These are phyloP conservation scores for Pseudogymnoascus sp. DNA, from an alignment of 2,329 filamentous ascomycete genomes.

Conservation along the genomic window DNA sequence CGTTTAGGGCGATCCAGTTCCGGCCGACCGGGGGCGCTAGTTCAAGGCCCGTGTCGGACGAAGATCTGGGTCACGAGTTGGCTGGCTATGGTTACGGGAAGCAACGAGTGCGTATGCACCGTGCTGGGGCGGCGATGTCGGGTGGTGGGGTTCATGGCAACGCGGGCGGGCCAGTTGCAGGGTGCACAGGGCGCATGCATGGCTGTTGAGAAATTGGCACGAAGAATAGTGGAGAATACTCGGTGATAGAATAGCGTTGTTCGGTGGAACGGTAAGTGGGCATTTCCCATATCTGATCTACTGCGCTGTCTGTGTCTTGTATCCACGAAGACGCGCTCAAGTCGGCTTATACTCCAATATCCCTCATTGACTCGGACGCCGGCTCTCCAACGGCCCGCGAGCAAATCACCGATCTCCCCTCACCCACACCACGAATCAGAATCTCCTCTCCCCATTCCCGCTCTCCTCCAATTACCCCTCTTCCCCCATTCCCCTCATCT, in stretches of 20 bases:
- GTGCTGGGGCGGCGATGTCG: not conserved
- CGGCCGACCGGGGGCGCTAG: not conserved
- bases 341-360: not conserved
- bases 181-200: not conserved
- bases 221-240: not conserved
- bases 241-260: not conserved
- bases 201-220: not conserved
- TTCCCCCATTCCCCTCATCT: not conserved
- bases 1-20: not conserved
- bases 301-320: not conserved
- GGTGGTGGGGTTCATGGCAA: not conserved
- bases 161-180: not conserved
- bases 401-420: slow-evolving; percentile 1
- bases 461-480: not conserved
- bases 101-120: not conserved
- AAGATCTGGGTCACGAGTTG: not conserved
- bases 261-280: slow-evolving; percentile 6
- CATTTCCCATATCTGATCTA: not conserved
- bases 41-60: not conserved
- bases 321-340: not conserved
- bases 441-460: not conserved
- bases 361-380: not conserved
- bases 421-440: not conserved
- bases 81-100: not conserved
- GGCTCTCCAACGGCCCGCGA: not conserved